Evolutionary conservation across 371 early-diverging fungal genomes (phyloP).

Genomic region (Haplosporangium sp.): DNA sequence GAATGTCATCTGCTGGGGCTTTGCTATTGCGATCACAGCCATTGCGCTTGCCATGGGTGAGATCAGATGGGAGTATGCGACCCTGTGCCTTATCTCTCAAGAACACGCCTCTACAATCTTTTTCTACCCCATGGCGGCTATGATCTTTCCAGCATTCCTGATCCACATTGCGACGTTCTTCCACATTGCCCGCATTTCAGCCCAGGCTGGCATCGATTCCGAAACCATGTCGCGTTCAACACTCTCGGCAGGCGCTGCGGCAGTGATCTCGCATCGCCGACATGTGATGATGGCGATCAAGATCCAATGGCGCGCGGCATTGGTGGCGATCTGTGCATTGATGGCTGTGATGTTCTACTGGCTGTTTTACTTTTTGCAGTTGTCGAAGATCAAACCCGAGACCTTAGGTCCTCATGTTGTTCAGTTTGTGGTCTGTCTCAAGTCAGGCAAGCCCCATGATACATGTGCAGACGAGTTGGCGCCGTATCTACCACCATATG

Average conservation of each 20-base stretch:
- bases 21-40: constrained; percentile 62
- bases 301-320: constrained; percentile 76
- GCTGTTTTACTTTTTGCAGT: constrained; percentile 70
- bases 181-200: constrained; percentile 67
- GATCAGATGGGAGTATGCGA: constrained; percentile 71
- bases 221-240: constrained; percentile 64
- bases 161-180: constrained; percentile 71
- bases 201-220: constrained; percentile 59
- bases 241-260: constrained; percentile 55
- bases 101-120: constrained; percentile 63
- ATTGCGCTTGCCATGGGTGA: constrained; percentile 60
- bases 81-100: constrained; percentile 65
- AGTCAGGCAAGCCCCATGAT: constrained; percentile 57
- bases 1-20: constrained; percentile 71
- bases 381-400: constrained; percentile 52
- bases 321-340: constrained; percentile 66
- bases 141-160: constrained; percentile 68
- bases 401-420: constrained; percentile 41
- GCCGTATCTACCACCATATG: constrained; percentile 61
- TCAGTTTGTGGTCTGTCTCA: constrained; percentile 64
- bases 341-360: constrained; percentile 65
- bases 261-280: constrained; percentile 60
- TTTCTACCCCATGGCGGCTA: constrained; percentile 70
- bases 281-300: constrained; percentile 71
- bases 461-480: constrained; percentile 34